Evolutionary conservation across 176 grass and related monocot species (phyloP), one percentile per base, ranked within the genome.

Genomic region (Chrysopogon serrulatus): DNA sequence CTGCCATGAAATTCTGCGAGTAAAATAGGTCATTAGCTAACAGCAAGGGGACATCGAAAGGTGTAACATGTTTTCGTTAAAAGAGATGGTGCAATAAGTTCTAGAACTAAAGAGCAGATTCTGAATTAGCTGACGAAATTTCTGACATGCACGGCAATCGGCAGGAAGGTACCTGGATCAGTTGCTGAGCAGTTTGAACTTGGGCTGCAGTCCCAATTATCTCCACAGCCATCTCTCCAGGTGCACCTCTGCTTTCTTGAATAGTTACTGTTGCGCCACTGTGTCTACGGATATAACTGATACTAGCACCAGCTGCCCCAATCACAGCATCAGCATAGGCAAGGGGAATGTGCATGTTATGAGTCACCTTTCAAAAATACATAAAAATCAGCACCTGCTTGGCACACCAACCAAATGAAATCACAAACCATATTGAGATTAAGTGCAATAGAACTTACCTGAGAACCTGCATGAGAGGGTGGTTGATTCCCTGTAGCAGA

Each of bases 1-100:
- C 96, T 8, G 87, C 96, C 88, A 98, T 93, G 82, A 95, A 98
- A 93, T 98, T 98, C 92, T 98, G 87, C 85, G 90, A 91, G 11
- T 66, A 75, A 82, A 59, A 10, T 71, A 5, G 6, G 73, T 33
- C 26, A 47, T 78, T 73, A 73, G 79, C 34, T 44, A 61, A 34
- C 17, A 56, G 4, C 56, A 33, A 67, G 19, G 28, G 51, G 30
- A 3, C 54, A 62, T 48, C 5, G 6, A 8, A 57, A 87, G 45
- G 40, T 21, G 6, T 40, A 43, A 31, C 37, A 78, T 60, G 35
- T 27, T 81, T 71, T 42, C 59, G 43, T 14, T 43, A 32, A 8
- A 45, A 64, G 24, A 8, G 21, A 41, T 4, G 6, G 4, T 59
- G 23, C 23, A 77, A 77, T 23, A 21, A 31, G 23, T 74, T 51